Evolutionary conservation across 805 yeast species (phyloP).

Genomic region (Clavispora vitiphila): DNA sequence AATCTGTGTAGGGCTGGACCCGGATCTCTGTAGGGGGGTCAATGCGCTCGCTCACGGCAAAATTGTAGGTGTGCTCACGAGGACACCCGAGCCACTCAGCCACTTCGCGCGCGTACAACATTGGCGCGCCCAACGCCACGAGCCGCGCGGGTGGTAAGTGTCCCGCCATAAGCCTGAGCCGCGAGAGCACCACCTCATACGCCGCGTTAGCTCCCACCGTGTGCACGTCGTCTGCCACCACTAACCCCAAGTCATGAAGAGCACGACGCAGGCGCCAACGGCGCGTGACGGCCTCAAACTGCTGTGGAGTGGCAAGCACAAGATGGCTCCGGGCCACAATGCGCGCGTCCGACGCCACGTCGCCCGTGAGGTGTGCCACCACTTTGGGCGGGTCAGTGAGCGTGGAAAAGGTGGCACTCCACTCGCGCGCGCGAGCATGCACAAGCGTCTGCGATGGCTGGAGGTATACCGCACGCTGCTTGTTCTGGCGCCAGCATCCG

Average conservation of each 20-base stretch:
- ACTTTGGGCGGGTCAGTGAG: conserved; percentile 52
- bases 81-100: conserved; percentile 83
- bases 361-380: conserved; percentile 52
- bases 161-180: conserved; percentile 65
- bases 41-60: conserved; percentile 56
- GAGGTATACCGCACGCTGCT: conserved; percentile 71
- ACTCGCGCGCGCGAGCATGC: conserved; percentile 40
- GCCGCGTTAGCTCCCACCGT: conserved; percentile 49
- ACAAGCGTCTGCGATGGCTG: conserved; percentile 56
- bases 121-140: conserved; percentile 63
- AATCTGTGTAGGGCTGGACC: conserved; percentile 34
- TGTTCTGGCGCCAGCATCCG: conserved; percentile 64
- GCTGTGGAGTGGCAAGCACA: conserved; percentile 71
- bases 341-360: conserved; percentile 47
- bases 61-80: conserved; percentile 60
- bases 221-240: conserved; percentile 75
- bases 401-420: conserved; percentile 48
- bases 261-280: conserved; percentile 79
- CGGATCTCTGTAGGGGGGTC: conserved; percentile 54
- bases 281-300: conserved; percentile 68
- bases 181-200: conserved; percentile 66
- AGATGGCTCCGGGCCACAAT: conserved; percentile 59
- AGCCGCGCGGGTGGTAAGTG: conserved; percentile 60
- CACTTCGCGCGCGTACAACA: conserved; percentile 71
- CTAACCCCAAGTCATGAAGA: conserved; percentile 59